These are phyloP conservation scores for Otatea glauca DNA, from an alignment of 176 grass and related monocot species.

Conservation along the genomic window DNA sequence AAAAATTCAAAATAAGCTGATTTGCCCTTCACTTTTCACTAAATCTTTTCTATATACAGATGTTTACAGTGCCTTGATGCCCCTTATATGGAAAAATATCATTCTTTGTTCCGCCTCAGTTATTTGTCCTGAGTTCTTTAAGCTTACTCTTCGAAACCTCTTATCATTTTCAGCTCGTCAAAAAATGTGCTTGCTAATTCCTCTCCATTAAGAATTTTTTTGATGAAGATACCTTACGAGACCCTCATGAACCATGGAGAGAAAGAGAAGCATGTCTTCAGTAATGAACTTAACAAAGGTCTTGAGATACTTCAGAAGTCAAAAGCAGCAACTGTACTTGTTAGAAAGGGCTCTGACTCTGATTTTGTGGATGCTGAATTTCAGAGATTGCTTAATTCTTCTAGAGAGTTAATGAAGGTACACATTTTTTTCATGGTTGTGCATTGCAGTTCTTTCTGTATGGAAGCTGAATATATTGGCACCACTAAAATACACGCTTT, in stretches of 20 bases:
- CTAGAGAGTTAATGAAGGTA: slow-evolving; percentile 61
- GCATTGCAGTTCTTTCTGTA: slow-evolving; percentile 12
- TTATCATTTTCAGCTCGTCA: slow-evolving; percentile 60
- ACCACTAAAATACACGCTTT: neutral
- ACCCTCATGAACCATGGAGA: slow-evolving; percentile 48
- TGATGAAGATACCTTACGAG: slow-evolving; percentile 57
- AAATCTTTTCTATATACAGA: neutral
- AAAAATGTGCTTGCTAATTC: slow-evolving; percentile 46
- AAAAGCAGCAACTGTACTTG: slow-evolving; percentile 75
- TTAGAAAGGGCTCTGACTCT: slow-evolving; percentile 58
- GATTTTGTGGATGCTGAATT: slow-evolving; percentile 48
- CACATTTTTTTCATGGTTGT: neutral
- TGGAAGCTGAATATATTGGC: neutral
- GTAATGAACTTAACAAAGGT: slow-evolving; percentile 59
- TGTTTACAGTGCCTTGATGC: neutral
- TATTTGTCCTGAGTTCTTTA: slow-evolving; percentile 7
- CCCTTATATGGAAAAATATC: slow-evolving; percentile 7
- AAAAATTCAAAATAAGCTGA: slow-evolving; percentile 16
- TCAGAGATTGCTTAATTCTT: slow-evolving; percentile 52
- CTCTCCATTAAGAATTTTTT: slow-evolving; percentile 39
- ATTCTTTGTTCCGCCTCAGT: neutral
- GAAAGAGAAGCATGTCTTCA: slow-evolving; percentile 59
- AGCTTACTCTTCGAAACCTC: slow-evolving; percentile 43
- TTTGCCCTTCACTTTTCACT: neutral
- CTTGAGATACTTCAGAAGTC: slow-evolving; percentile 64